Evolutionary conservation across 106 monocot species (phyloP).

Genomic region (Dioscorea alata): DNA sequence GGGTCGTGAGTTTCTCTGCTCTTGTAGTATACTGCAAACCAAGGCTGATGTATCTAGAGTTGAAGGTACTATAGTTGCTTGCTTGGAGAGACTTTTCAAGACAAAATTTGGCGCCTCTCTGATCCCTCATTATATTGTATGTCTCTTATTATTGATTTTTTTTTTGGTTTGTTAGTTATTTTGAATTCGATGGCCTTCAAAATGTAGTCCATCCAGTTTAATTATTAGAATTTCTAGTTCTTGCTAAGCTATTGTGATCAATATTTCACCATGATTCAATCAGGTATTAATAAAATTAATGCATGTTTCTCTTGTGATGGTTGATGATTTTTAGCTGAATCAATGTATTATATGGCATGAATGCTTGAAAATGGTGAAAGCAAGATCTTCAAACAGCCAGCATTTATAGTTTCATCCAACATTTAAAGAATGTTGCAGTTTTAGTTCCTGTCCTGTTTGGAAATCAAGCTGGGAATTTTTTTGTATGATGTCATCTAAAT

Average conservation of each 20-base stretch:
- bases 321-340: neutral
- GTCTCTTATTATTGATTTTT: slow-evolving; percentile 12
- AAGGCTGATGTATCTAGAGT: slow-evolving; percentile 28
- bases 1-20: neutral
- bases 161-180: neutral
- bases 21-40: slow-evolving; percentile 53
- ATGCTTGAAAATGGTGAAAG: neutral
- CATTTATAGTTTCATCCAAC: neutral
- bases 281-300: neutral
- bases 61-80: slow-evolving; percentile 54
- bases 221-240: too few species aligned
- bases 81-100: slow-evolving; percentile 77
- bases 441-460: neutral
- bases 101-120: slow-evolving; percentile 72
- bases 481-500: neutral
- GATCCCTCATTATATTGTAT: slow-evolving; percentile 61
- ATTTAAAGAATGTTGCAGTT: neutral
- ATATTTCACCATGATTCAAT: neutral
- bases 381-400: neutral
- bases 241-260: neutral
- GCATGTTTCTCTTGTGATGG: neutral
- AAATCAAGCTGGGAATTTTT: neutral
- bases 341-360: neutral
- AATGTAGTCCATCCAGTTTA: neutral
- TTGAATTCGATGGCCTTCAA: neutral